phyloP scores from a whole-genome alignment of 768 basidiomycete genomes.

The Termitomyces sp. region DNA sequence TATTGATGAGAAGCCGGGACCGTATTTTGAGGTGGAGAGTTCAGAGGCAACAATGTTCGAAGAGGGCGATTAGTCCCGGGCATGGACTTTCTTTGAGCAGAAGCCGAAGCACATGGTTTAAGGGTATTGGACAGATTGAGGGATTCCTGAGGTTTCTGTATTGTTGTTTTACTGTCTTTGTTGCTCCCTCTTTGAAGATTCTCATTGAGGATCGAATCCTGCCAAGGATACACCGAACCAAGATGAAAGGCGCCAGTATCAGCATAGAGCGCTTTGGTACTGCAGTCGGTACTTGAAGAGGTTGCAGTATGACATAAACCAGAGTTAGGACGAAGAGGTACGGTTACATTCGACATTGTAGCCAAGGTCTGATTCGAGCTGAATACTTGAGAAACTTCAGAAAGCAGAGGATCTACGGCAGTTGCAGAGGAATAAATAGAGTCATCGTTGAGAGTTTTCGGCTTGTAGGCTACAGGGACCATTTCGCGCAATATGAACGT shows the following conservation, averaged over 20 bases:
- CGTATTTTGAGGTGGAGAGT: background rate
- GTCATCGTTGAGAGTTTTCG: background rate
- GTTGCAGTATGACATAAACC: background rate
- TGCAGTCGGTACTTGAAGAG: background rate
- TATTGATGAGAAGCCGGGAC: background rate
- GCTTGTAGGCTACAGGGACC: conserved; percentile 8
- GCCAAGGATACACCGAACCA: background rate
- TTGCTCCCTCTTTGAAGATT: background rate
- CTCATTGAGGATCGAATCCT: background rate
- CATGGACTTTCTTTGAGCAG: background rate
- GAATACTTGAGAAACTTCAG: background rate
- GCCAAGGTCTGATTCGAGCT: background rate
- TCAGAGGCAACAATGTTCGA: background rate
- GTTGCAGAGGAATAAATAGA: background rate
- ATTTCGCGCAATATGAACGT: conserved; percentile 14
- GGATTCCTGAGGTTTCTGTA: background rate
- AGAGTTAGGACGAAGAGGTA: background rate
- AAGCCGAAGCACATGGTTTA: background rate
- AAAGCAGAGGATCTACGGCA: background rate
- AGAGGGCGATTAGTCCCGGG: background rate
- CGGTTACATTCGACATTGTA: background rate
- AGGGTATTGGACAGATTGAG: background rate
- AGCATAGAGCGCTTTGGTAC: background rate
- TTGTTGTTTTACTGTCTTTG: background rate
- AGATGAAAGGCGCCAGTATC: too few relatives aligned